phyloP scores from a whole-genome alignment of 164 flowering plant genomes.

The grape (Vitis vinifera) region DNA sequence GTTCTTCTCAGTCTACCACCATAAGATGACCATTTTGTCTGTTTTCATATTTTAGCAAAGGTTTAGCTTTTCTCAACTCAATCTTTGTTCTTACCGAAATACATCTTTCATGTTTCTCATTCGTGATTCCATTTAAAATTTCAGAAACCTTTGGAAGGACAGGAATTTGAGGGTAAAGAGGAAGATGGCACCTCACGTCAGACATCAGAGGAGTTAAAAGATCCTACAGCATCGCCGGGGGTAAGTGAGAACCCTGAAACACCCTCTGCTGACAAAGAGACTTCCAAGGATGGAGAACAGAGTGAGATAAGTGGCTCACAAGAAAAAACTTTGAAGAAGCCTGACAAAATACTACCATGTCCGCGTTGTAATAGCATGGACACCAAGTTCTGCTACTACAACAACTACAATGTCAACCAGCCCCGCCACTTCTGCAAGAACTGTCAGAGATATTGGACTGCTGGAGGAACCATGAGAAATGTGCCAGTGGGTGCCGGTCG shows the following conservation, averaged over 20 bases:
- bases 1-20: no score
- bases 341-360: conserved; percentile 56
- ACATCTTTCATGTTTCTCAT: conserved; percentile 1
- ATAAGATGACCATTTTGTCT: no score
- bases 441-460: conserved; percentile 63
- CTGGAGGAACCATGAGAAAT: conserved; percentile 63
- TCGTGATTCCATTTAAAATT: background rate
- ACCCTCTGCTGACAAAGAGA: conserved; percentile 16
- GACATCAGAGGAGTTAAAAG: conserved; percentile 6
- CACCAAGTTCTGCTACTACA: conserved; percentile 60
- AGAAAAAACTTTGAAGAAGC: conserved; percentile 46
- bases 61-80: no score
- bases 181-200: conserved; percentile 9
- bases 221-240: conserved; percentile 24
- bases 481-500: conserved; percentile 62
- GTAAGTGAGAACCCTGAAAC: conserved; percentile 18
- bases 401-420: conserved; percentile 58
- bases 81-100: background rate
- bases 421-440: conserved; percentile 60
- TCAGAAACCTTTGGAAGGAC: conserved; percentile 21
- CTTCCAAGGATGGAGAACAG: conserved; percentile 22
- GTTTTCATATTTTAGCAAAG: no score
- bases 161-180: conserved; percentile 9
- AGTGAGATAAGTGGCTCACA: conserved; percentile 25
- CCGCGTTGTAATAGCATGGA: conserved; percentile 63